Evolutionary conservation across 2,329 filamentous ascomycete genomes (phyloP).

Genomic region (Clonostachys byssicola): DNA sequence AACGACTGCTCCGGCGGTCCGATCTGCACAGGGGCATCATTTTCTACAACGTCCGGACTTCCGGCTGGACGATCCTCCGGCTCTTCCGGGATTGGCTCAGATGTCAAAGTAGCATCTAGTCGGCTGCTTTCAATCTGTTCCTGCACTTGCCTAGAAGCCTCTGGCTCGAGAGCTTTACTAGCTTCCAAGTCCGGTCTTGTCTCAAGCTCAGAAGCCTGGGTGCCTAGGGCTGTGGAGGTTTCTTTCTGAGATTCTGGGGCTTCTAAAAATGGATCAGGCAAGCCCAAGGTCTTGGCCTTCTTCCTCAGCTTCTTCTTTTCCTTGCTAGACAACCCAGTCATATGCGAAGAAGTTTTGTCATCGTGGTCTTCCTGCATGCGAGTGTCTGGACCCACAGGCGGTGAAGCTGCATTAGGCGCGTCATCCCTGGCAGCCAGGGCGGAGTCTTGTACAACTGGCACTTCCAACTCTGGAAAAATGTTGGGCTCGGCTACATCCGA

Average conservation of each 20-base stretch:
- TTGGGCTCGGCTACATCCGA: no score
- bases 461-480: no score
- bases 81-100: not conserved
- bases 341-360: not conserved
- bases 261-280: not conserved
- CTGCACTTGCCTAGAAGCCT: not conserved
- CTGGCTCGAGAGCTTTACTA: not conserved
- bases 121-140: not conserved
- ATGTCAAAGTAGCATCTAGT: not conserved
- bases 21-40: no score
- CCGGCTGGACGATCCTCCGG: not conserved
- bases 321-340: not conserved
- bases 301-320: slow-evolving; percentile 6
- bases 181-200: not conserved
- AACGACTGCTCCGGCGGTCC: no score
- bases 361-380: no score
- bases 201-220: not conserved
- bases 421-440: not conserved
- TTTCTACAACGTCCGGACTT: not conserved
- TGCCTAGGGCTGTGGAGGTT: no score
- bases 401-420: not conserved
- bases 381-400: no score
- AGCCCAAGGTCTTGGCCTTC: slow-evolving; percentile 8
- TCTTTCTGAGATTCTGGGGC: no score
- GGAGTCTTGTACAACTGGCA: no score